Percentiles rank a stretch among this genome's conserved stretches.
phyloP scores from a whole-genome alignment of 1,284 basidiomycete species.

The Amylostereum chailletii region DNA sequence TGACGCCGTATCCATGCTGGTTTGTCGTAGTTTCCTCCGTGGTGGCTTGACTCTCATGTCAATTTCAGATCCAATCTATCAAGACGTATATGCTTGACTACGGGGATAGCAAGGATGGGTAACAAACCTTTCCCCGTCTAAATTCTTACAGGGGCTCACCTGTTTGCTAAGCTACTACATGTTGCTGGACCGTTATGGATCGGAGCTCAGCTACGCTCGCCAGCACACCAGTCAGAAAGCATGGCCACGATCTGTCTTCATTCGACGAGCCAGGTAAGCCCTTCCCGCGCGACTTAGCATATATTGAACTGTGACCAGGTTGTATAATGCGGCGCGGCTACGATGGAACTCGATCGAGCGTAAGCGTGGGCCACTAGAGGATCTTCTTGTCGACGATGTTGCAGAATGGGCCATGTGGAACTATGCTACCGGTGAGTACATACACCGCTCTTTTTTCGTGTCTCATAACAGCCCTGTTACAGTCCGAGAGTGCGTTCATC shows the following conservation, averaged over 20 bases:
- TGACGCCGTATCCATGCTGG: constrained; percentile 70
- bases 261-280: constrained; percentile 52
- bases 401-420: constrained; percentile 82
- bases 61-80: constrained; percentile 47
- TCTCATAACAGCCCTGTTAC: not conserved
- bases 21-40: constrained; percentile 23
- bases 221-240: constrained; percentile 61
- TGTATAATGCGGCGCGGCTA: constrained; percentile 59
- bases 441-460: constrained; percentile 15
- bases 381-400: constrained; percentile 73
- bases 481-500: constrained; percentile 45
- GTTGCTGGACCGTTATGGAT: constrained; percentile 52
- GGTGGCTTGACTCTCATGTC: not conserved
- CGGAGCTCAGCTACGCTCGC: constrained; percentile 53
- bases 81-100: constrained; percentile 63
- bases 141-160: too few species aligned
- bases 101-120: constrained; percentile 62
- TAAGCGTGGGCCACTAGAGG: constrained; percentile 61
- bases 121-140: constrained; percentile 6
- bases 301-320: constrained; percentile 25
- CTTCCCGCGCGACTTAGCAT: not conserved
- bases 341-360: constrained; percentile 70
- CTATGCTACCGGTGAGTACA: constrained; percentile 49
- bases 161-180: constrained; percentile 38
- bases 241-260: constrained; percentile 63